Conservation (phyloP, 495 filamentous ascomycete species). For the Talaromyces stipitatus region DNA sequence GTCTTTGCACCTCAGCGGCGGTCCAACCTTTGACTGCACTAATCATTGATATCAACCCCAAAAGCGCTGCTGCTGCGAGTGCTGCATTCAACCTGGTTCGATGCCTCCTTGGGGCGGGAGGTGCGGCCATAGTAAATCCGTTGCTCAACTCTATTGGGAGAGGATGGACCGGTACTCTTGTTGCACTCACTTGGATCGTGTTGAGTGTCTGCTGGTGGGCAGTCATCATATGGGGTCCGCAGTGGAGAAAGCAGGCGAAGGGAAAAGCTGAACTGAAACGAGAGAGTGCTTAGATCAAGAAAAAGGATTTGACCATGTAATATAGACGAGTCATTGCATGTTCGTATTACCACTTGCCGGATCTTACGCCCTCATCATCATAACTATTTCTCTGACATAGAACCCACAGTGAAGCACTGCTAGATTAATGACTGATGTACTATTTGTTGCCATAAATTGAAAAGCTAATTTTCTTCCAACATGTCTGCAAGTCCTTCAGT, state of each 20-base stretch:
- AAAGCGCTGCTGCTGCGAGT: conserved; percentile 31
- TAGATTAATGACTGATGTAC: too few species aligned
- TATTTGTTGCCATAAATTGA: too few species aligned
- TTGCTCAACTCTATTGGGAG: conserved; percentile 36
- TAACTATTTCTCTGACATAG: too few species aligned
- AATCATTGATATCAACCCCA: conserved; percentile 36
- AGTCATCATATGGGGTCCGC: conserved; percentile 24
- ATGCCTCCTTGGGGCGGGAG: conserved; percentile 37
- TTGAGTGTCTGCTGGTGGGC: conserved; percentile 25
- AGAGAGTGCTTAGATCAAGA: background rate
- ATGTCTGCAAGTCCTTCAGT: too few species aligned
- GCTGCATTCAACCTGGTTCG: conserved; percentile 41
- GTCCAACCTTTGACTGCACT: conserved; percentile 30
- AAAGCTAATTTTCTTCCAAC: too few species aligned
- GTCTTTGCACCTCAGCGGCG: conserved; percentile 18
- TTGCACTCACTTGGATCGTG: conserved; percentile 24
- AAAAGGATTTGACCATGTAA: too few species aligned
- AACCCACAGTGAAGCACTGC: too few species aligned
- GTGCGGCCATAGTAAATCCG: conserved; percentile 29
- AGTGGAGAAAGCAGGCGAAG: conserved; percentile 25
- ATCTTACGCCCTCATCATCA: too few species aligned
- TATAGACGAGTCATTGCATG: too few species aligned
- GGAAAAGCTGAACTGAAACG: background rate
- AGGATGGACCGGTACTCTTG: conserved; percentile 39
- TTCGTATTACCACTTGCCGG: too few species aligned